Base-by-base conservation (phyloP, 495 filamentous ascomycete genomes). In the Penicillium paradoxum region DNA sequence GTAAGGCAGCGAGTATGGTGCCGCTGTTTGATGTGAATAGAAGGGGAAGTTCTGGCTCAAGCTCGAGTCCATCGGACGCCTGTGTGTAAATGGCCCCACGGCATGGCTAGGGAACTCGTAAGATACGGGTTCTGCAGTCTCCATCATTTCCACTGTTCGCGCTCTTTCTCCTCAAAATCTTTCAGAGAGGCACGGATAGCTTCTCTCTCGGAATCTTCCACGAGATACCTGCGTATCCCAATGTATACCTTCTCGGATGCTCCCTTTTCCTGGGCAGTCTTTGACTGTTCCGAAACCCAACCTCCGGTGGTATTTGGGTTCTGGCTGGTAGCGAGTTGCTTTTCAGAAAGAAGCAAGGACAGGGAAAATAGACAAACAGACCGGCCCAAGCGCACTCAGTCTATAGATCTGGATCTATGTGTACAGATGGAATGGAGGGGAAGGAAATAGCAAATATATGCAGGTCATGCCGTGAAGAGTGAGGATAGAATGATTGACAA, bases 71-170 rank as follows among this genome's bases (percentile, higher is more conserved):
- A 75, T 66, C 45, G 71, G 56, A 7, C 72, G 72, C 53, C 71
- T 72, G 53, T 67, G 64, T 14, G 62, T 60, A 60, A 71, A 60
- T 21, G 67, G 62, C 17, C 70, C 70, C 37, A 75, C 59, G 21
- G 56, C 59, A 59, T 74, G 72, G 51, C 68, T 64, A 8, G 72
- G 57, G 50, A 75, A 74, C 33, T 72, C 70, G 48, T 71, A 77
- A 19, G 72, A 68, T 22, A 73, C 72, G 0, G 73, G 70, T 51
- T 75, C 72, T 37, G 68, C 63, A 17, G 73, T 69, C 49, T 77
- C 73, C 73, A 77, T 77, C 73, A 75, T 77, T 24, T 51, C 38
- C 34, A 36, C 30, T n/a, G 32, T 37, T 48, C n/a, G 15, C 22
- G 43, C 14, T 44, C 38, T 27, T 51, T n/a, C 15, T 24, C 46